phyloP scores from a whole-genome alignment of 2,329 filamentous ascomycete genomes.

The Diaporthe amygdali region DNA sequence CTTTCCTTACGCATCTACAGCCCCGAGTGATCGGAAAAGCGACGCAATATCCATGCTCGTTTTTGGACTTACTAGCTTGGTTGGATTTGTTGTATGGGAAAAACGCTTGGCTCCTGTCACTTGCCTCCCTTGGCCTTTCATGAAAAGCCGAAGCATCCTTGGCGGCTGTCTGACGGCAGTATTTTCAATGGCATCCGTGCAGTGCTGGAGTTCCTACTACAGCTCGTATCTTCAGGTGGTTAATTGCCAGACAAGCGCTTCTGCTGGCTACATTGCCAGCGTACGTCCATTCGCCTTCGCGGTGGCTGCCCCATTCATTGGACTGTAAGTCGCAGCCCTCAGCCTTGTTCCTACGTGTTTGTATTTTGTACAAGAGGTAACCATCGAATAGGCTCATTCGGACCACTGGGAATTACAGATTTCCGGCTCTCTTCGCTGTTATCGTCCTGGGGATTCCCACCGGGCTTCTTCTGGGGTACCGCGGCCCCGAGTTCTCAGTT shows the following conservation, averaged over 20 bases:
- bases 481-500: not conserved
- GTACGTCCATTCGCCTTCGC: not conserved
- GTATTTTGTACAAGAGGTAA: too few relatives aligned
- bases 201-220: not conserved
- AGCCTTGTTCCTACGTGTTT: not conserved
- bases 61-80: not conserved
- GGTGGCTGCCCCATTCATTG: not conserved
- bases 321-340: not conserved
- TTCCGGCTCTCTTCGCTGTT: not conserved
- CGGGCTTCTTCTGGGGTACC: not conserved
- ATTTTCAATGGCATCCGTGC: not conserved
- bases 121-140: not conserved
- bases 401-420: not conserved
- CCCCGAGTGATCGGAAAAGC: not conserved
- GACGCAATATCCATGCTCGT: not conserved
- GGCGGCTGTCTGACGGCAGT: not conserved
- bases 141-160: not conserved
- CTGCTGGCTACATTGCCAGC: too few relatives aligned
- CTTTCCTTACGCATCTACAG: not conserved
- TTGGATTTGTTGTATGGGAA: not conserved
- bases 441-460: not conserved
- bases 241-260: not conserved
- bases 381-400: not conserved
- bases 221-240: not conserved
- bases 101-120: not conserved